These are phyloP conservation scores for Xanthoconium separans DNA, from an alignment of 1,284 basidiomycete species.

Conservation along the genomic window DNA sequence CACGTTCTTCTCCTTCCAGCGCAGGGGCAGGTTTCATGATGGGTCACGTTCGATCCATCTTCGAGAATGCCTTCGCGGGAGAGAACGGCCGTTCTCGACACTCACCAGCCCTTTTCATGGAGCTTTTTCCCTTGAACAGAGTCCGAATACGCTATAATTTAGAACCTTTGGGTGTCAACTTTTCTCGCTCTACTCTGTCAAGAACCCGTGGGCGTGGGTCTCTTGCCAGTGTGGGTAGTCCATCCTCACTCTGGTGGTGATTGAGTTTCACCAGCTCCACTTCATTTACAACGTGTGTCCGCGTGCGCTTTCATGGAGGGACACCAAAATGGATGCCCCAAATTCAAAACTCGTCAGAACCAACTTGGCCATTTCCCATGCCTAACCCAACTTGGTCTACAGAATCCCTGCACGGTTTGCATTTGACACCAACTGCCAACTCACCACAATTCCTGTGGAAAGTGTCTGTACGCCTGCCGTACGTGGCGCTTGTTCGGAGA, in stretches of 20 bases:
- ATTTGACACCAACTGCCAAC: not conserved
- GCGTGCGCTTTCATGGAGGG: not conserved
- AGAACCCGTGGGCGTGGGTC: too few relatives aligned
- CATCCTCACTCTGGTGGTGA: too few relatives aligned
- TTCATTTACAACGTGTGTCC: not conserved
- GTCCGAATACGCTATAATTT: too few relatives aligned
- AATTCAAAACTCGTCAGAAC: not conserved
- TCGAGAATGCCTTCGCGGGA: conserved; percentile 16
- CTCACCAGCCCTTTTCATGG: not conserved
- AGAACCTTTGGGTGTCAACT: too few relatives aligned
- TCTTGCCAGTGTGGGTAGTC: too few relatives aligned
- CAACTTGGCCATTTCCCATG: not conserved
- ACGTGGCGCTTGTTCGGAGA: too few relatives aligned
- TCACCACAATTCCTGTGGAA: too few relatives aligned
- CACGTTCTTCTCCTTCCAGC: not conserved
- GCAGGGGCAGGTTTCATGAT: conserved; percentile 1
- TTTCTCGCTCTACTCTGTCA: too few relatives aligned
- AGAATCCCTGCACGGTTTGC: not conserved
- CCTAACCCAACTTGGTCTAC: not conserved
- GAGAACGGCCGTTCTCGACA: not conserved
- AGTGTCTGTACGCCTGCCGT: too few relatives aligned
- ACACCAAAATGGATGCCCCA: not conserved
- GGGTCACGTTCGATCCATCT: conserved; percentile 3
- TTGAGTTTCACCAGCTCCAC: conserved; percentile 4
- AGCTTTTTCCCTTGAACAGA: not conserved